Percentiles rank a stretch among this genome's conserved stretches.
phyloP scores from a whole-genome alignment of 768 basidiomycete genomes.

The Boletus speciosus region DNA sequence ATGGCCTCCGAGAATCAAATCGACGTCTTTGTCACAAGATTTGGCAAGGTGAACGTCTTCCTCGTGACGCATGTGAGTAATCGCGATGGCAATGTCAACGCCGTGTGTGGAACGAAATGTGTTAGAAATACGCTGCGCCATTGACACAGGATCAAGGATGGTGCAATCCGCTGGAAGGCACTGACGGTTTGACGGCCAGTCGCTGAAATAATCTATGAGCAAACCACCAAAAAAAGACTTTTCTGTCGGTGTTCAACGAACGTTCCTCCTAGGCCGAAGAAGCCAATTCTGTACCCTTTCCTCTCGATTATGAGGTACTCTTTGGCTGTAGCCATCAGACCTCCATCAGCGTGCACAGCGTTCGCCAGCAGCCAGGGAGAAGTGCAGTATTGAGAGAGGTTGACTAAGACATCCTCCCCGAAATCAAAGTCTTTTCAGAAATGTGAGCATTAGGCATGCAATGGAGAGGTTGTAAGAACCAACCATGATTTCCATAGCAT shows the following conservation, averaged over 20 bases:
- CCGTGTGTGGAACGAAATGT: not conserved
- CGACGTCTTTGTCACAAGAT: not conserved
- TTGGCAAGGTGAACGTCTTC: not conserved
- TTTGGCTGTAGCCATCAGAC: conserved; percentile 2
- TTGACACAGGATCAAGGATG: conserved; percentile 9
- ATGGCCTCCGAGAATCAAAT: conserved; percentile 11
- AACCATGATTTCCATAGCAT: conserved; percentile 8
- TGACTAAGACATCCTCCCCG: conserved; percentile 4
- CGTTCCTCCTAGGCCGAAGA: conserved; percentile 12
- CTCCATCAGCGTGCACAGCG: conserved; percentile 3
- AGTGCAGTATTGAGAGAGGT: conserved; percentile 3
- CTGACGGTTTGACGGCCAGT: conserved; percentile 7
- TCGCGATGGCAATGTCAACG: conserved; percentile 3
- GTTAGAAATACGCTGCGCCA: conserved; percentile 2
- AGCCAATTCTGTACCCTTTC: conserved; percentile 3
- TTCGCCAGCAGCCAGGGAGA: conserved; percentile 14
- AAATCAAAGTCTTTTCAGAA: conserved; percentile 1
- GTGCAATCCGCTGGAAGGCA: conserved; percentile 5
- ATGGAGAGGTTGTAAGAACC: not conserved
- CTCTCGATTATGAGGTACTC: conserved; percentile 6
- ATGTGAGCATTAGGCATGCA: not conserved
- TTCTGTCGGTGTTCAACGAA: not conserved
- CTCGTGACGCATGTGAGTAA: conserved; percentile 15
- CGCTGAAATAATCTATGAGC: not conserved
- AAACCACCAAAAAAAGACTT: not conserved